Percentiles rank a stretch among this genome's conserved stretches.
Evolutionary conservation across 306 rosid species (phyloP).

Genomic region (Quercus mongolica): DNA sequence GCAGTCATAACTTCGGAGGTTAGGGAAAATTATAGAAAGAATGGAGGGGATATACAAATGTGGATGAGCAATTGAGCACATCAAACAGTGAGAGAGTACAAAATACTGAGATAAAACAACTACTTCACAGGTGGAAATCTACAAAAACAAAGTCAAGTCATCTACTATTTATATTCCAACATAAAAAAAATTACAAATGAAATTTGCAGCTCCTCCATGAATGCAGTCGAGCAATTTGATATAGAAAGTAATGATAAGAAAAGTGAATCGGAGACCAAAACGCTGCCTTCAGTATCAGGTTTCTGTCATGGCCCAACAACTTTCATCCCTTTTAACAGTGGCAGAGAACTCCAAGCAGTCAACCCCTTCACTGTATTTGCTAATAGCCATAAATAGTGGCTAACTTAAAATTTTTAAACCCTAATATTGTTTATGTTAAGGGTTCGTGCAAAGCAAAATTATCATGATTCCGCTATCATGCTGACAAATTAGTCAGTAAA

Average conservation of each 20-base stretch:
- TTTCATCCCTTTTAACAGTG: neutral
- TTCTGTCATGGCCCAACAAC: neutral
- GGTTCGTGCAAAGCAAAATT: neutral
- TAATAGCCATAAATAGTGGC: neutral
- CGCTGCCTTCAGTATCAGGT: neutral
- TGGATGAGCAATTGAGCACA: conserved; percentile 6
- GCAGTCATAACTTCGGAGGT: conserved; percentile 11
- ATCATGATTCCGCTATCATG: neutral
- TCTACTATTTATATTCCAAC: neutral
- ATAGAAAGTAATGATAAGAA: neutral
- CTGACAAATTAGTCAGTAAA: neutral
- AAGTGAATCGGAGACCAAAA: neutral
- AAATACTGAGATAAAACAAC: conserved; percentile 17
- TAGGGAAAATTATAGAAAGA: conserved; percentile 1
- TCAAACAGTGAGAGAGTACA: neutral
- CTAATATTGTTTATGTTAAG: neutral
- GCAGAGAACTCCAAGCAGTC: neutral
- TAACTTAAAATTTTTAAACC: too few relatives aligned
- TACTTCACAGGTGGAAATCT: neutral
- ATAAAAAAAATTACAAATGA: neutral
- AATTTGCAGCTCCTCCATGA: neutral
- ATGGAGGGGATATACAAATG: neutral
- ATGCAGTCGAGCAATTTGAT: neutral
- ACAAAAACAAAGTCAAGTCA: neutral
- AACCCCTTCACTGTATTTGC: neutral